Evolutionary conservation across 441 rosid species (phyloP), one percentile per base, ranked within the genome.

Genomic region (Gossypium laxum): DNA sequence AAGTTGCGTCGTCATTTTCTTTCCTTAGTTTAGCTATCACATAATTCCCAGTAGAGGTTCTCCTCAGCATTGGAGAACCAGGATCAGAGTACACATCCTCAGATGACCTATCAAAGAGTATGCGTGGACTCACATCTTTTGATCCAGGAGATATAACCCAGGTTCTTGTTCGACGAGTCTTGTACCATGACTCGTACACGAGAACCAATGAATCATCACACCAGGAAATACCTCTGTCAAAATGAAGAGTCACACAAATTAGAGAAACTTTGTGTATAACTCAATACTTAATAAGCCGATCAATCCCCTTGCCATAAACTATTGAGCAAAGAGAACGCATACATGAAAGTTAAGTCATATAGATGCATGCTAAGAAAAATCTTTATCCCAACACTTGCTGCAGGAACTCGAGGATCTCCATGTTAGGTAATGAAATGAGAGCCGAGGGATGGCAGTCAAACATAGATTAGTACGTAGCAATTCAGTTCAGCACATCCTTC

Each of bases 61-160:
- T 93, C 75, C 96, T 88, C 79, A 85, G 76, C 96, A 93, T 87
- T 52, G 98, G 91, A 62, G 95, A 91, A 61, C 98, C 97, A 76
- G 98, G 98, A 80, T 93, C 97, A 10, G 98, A 91, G 79, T 93
- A 93, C 63, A 85, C 97, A 83, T 93, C 97, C 78, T 93, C 98
- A 0, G 93, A 93, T 74, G 98, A 93, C 76, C 98, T 84, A 80
- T 93, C 97, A 84, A 93, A 93, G 69, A 93, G 81, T 75, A 93
- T 81, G 43, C 87, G 87, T 55, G 96, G 91, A 78, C 79, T 79
- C 72, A 74, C 83, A 78, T 87, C 91, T 67, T 76, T 75, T 75
- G 84, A 82, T 71, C 85, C 91, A 61, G 95, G 95, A 64, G 95
- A 86, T 79, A 91, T 86, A 47, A 90, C 85, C 97, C 97, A 93